A percentile compares a stretch with the other conserved stretches of the same genome.
Evolutionary conservation across 768 basidiomycete species (phyloP).

Genomic region (Mrakia hoshinonis): DNA sequence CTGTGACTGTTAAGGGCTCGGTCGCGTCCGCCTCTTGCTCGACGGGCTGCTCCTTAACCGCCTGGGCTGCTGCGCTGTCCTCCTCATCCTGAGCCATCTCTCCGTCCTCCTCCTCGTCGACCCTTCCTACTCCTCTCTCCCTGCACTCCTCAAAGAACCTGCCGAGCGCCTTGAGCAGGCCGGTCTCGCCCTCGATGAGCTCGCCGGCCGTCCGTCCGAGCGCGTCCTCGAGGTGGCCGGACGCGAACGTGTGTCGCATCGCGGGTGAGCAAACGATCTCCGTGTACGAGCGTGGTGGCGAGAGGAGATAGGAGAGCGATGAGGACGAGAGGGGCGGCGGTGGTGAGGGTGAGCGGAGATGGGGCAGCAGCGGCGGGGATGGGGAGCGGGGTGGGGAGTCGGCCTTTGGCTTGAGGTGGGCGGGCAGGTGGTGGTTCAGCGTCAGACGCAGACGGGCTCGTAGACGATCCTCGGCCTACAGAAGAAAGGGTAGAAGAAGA

Average conservation of each 20-base stretch:
- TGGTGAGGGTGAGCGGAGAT: slow-evolving; percentile 69
- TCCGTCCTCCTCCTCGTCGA: slow-evolving; percentile 41
- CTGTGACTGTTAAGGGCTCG: not conserved
- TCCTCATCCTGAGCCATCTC: slow-evolving; percentile 58
- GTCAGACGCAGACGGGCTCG: slow-evolving; percentile 24
- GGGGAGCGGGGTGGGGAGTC: slow-evolving; percentile 17
- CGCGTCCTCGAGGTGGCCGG: slow-evolving; percentile 60
- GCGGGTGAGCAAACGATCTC: slow-evolving; percentile 80
- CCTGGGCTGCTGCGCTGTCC: slow-evolving; percentile 53
- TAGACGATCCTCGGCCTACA: slow-evolving; percentile 26
- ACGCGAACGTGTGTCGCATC: slow-evolving; percentile 74
- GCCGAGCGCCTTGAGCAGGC: slow-evolving; percentile 64
- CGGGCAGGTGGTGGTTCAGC: slow-evolving; percentile 22
- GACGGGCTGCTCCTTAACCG: slow-evolving; percentile 33
- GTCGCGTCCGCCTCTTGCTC: not conserved
- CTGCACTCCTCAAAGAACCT: slow-evolving; percentile 34
- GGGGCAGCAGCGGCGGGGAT: slow-evolving; percentile 36
- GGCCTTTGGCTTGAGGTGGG: not conserved
- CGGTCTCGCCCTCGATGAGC: slow-evolving; percentile 72
- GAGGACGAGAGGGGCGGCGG: slow-evolving; percentile 65
- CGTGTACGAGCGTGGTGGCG: slow-evolving; percentile 53
- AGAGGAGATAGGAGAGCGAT: slow-evolving; percentile 45
- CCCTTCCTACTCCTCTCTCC: slow-evolving; percentile 20
- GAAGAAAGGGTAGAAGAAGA: not conserved
- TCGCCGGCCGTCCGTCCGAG: slow-evolving; percentile 72